Evolutionary conservation across 2,329 filamentous ascomycete genomes (phyloP).

Genomic region (Colletotrichum falcatum): DNA sequence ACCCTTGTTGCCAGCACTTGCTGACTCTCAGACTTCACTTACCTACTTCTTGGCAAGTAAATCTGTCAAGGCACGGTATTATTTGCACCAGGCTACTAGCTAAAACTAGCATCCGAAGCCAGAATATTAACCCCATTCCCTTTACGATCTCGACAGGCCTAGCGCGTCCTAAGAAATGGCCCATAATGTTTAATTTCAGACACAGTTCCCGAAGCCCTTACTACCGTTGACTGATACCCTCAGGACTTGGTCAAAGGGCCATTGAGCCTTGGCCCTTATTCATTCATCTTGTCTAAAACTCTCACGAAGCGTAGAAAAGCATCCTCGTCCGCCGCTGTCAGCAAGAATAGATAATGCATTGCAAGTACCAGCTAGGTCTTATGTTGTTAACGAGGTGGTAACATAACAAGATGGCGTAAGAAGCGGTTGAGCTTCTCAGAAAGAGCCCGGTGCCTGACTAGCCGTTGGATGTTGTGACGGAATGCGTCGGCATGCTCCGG

Average conservation of each 20-base stretch:
- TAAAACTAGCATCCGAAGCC: not conserved
- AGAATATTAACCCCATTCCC: not conserved
- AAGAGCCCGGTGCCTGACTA: too few relatives aligned
- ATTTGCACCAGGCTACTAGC: not conserved
- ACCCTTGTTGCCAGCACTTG: not conserved
- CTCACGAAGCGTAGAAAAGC: not conserved
- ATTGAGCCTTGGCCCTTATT: not conserved
- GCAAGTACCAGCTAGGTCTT: too few relatives aligned
- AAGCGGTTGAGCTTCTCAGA: too few relatives aligned
- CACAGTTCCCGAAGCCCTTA: not conserved
- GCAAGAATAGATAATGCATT: not conserved
- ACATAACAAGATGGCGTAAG: too few relatives aligned
- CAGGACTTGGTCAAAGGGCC: too few relatives aligned
- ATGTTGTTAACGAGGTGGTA: too few relatives aligned
- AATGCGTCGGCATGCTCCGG: too few relatives aligned
- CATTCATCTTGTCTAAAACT: not conserved
- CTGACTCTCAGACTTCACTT: not conserved
- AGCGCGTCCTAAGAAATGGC: not conserved
- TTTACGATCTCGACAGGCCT: not conserved
- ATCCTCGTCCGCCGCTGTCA: not conserved
- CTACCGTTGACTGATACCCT: not conserved
- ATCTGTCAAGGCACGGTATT: not conserved
- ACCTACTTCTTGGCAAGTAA: not conserved
- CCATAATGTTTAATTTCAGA: too few relatives aligned
- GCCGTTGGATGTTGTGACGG: too few relatives aligned